Base-by-base conservation (phyloP, 1,139 yeast species). In the Lodderomyces pseudojiufengensis region DNA sequence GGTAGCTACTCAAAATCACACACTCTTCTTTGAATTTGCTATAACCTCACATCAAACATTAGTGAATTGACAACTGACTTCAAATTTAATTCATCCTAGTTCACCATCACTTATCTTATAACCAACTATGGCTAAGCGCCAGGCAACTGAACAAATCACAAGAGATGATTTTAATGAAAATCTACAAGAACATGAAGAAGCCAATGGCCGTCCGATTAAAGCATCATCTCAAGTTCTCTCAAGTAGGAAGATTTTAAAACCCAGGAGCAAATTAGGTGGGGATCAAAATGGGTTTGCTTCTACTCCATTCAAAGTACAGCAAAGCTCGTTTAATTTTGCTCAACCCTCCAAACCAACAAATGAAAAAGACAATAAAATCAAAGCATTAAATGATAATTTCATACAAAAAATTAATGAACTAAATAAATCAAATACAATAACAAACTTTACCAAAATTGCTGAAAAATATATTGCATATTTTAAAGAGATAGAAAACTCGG, bases 371-470 rank as follows among this genome's bases (percentile, higher is more conserved):
- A 62, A 59, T 11, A 76, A 78, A 49, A 54, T 80, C 25, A 76
- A 71, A 49, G 95, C 95, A 1, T 68, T 87, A 52, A 86, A 86
- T 54, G 73, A 76, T 18, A 77, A 72, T 42, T 83, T 87, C 47
- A 60, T 76, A 21, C 67, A 68, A 14, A 65, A 77, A 22, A 55
- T 87, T 32, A 61, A 62, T 24, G 59, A 63, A 24, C 62, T 73
- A 20, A 57, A 70, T 31, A 48, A 52, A 1, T 59, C 63, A 3
- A 74, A 76, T 42, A 71, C 80, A 0, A 63, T 76, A 14, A 80
- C 75, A 1, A 78, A 84, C 48, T 75, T 84, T 52, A 61, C 77
- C 0, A 65, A 76, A 6, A 59, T 79, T 11, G 71, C 82, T 29
- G 63, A 65, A 25, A 83, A 80, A 55, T 87, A 87, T 55, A 63